These are phyloP conservation scores for Rhodotorula kratochvilovae DNA, from an alignment of 768 basidiomycete species.

Conservation along the genomic window DNA sequence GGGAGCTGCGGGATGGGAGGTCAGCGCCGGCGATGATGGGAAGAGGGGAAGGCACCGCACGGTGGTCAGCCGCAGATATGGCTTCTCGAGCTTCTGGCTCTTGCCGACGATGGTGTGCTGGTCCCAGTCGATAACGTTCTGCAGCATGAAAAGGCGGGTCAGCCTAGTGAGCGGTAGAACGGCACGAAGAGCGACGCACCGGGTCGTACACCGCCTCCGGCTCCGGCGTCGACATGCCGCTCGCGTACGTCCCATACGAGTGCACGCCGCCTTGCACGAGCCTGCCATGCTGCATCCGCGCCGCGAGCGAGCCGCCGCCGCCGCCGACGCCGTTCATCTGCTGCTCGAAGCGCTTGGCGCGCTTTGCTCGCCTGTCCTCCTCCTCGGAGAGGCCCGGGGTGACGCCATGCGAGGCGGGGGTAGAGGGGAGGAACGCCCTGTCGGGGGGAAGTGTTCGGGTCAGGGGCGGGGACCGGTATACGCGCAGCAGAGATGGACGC, in stretches of 20 bases:
- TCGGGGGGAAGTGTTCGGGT: neutral
- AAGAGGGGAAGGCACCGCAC: conserved; percentile 52
- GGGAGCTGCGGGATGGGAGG: conserved; percentile 65
- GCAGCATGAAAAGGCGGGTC: neutral
- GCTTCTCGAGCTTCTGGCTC: conserved; percentile 83
- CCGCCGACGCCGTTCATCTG: conserved; percentile 25
- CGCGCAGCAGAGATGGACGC: neutral
- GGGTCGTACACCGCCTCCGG: conserved; percentile 36
- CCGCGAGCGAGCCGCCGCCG: conserved; percentile 19
- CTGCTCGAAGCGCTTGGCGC: conserved; percentile 79
- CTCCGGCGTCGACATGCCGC: conserved; percentile 14
- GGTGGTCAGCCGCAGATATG: conserved; percentile 87
- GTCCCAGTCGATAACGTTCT: conserved; percentile 99
- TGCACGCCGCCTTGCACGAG: conserved; percentile 45
- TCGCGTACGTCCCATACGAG: conserved; percentile 12
- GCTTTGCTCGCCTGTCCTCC: conserved; percentile 49
- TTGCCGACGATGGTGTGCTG: conserved; percentile 90
- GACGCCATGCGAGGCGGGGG: conserved; percentile 33
- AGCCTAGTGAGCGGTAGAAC: neutral
- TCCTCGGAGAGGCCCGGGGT: conserved; percentile 44
- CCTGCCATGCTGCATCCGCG: conserved; percentile 44
- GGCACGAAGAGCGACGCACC: conserved; percentile 12
- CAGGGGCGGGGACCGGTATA: neutral
- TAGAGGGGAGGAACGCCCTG: conserved; percentile 38
- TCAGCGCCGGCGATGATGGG: neutral